phyloP scores from a whole-genome alignment of 345 rosid species.

The Syzygium grande region DNA sequence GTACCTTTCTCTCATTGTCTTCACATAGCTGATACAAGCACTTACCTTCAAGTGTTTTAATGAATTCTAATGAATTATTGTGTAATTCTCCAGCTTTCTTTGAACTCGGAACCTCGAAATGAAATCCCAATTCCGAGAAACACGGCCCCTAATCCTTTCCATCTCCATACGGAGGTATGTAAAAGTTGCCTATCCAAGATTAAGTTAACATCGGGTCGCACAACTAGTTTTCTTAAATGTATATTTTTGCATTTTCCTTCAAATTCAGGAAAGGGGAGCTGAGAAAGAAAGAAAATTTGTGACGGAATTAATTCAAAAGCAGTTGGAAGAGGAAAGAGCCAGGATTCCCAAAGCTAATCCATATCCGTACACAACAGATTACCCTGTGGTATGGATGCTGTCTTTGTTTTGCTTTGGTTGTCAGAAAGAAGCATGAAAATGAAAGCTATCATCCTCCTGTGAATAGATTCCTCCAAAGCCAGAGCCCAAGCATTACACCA shows the following conservation, averaged over 20 bases:
- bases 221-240: background rate
- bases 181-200: background rate
- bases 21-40: background rate
- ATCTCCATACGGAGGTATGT: conserved; percentile 83
- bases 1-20: conserved; percentile 12
- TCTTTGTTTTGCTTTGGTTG: background rate
- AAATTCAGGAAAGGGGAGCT: conserved; percentile 83
- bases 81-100: conserved; percentile 49
- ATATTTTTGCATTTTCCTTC: background rate
- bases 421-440: background rate
- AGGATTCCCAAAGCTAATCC: conserved; percentile 81
- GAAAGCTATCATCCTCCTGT: background rate
- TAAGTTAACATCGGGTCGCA: background rate
- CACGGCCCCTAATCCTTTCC: conserved; percentile 82
- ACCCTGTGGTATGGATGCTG: conserved; percentile 63
- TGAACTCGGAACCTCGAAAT: conserved; percentile 59
- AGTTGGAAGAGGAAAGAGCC: conserved; percentile 63
- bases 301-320: conserved; percentile 48
- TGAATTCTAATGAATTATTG: background rate
- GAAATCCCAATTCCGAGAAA: conserved; percentile 61
- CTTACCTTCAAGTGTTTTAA: background rate
- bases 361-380: conserved; percentile 94
- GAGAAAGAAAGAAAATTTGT: conserved; percentile 67
- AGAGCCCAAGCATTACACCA: conserved; percentile 74
- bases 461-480: conserved; percentile 87